These are phyloP conservation scores for Cordyceps militaris DNA, from an alignment of 2,329 filamentous ascomycete genomes.

Conservation along the genomic window DNA sequence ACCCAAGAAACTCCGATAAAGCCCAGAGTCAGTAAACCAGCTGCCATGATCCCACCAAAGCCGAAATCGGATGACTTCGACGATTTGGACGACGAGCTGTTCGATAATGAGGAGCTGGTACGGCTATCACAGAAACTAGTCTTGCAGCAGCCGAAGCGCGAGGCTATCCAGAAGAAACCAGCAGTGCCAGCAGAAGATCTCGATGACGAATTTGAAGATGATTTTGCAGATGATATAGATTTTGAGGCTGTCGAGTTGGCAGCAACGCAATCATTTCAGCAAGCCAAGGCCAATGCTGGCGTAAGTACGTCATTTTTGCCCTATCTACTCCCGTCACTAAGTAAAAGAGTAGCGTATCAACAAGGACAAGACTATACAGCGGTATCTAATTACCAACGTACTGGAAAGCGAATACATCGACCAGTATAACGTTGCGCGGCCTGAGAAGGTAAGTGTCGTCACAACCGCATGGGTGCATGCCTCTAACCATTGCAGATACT, in stretches of 20 bases:
- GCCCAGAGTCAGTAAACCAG: constrained; percentile 14
- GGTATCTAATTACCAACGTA: constrained; percentile 74
- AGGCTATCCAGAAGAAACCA: constrained; percentile 5
- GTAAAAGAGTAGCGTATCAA: constrained; percentile 54
- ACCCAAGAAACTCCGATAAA: constrained; percentile 18
- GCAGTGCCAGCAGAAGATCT: not conserved
- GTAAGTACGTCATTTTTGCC: constrained; percentile 28
- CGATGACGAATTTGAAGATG: constrained; percentile 31
- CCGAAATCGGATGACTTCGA: constrained; percentile 53
- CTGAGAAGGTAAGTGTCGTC: constrained; percentile 60
- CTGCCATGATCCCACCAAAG: constrained; percentile 13
- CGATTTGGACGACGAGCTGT: constrained; percentile 57
- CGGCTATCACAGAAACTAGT: constrained; percentile 13
- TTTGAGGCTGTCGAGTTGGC: constrained; percentile 69
- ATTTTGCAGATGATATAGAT: constrained; percentile 65
- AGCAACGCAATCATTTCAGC: constrained; percentile 58
- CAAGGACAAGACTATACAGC: constrained; percentile 71
- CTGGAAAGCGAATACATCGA: constrained; percentile 62
- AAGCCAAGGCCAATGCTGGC: constrained; percentile 23
- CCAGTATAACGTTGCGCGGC: constrained; percentile 49
- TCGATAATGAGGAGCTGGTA: constrained; percentile 35
- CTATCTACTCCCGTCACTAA: constrained; percentile 48
- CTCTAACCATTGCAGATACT: constrained; percentile 53
- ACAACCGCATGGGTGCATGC: not conserved
- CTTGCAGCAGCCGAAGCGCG: not conserved